Conservation (phyloP, 2,329 filamentous ascomycete species). For the Ilyonectria robusta region DNA sequence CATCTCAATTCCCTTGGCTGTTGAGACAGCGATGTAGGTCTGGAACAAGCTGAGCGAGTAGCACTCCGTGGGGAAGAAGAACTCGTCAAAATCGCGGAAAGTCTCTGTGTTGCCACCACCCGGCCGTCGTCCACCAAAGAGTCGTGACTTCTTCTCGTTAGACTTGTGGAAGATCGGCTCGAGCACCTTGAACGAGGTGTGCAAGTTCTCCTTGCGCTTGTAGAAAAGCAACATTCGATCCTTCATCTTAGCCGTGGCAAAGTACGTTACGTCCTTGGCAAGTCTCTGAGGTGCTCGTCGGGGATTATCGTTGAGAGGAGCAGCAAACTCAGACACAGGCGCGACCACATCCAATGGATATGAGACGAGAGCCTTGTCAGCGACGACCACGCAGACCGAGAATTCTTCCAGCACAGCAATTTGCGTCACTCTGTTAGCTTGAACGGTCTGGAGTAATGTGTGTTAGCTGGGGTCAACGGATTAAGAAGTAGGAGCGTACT, state of each 20-base stretch:
- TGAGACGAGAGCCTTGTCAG: conserved; percentile 91
- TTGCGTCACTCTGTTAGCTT: conserved; percentile 85
- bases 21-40: conserved; percentile 91
- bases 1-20: conserved; percentile 93
- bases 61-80: conserved; percentile 97
- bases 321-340: conserved; percentile 72
- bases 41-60: conserved; percentile 97
- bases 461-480: conserved; percentile 36
- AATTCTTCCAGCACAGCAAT: conserved; percentile 97
- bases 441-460: conserved; percentile 73
- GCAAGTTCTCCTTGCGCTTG: conserved; percentile 93
- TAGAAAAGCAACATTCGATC: conserved; percentile 95
- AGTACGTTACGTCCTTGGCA: conserved; percentile 95
- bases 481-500: conserved; percentile 66
- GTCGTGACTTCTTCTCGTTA: conserved; percentile 82
- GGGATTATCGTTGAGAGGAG: conserved; percentile 77
- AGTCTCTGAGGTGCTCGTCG: conserved; percentile 93
- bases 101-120: conserved; percentile 86
- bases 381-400: conserved; percentile 90
- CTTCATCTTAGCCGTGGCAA: conserved; percentile 97
- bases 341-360: conserved; percentile 92
- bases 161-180: conserved; percentile 97
- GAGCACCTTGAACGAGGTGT: conserved; percentile 96
- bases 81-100: conserved; percentile 98
- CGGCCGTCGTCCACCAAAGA: conserved; percentile 71